These are phyloP conservation scores for Abrus precatorius DNA, from an alignment of 306 rosid species.

Conservation along the genomic window DNA sequence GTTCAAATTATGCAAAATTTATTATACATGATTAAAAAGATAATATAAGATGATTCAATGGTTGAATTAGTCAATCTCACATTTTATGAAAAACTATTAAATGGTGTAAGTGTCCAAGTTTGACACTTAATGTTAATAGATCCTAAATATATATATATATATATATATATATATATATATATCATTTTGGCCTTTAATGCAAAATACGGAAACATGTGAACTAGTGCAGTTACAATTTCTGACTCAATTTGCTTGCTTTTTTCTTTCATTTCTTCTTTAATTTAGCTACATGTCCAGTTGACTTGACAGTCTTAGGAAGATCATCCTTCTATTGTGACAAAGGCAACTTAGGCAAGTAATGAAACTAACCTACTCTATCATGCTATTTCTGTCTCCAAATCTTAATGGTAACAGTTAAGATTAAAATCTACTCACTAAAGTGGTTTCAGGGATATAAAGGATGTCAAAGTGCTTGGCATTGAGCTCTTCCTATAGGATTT, in stretches of 20 bases:
- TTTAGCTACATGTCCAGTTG: slow-evolving; percentile 21
- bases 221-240: neutral
- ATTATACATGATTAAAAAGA: no score
- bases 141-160: neutral
- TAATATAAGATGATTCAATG: no score
- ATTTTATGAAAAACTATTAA: no score
- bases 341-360: neutral
- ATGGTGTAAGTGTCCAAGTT: no score
- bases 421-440: slow-evolving; percentile 13
- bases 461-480: slow-evolving; percentile 3
- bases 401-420: neutral
- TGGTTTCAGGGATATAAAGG: slow-evolving; percentile 10
- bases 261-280: neutral
- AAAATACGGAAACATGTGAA: slow-evolving; percentile 26
- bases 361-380: neutral
- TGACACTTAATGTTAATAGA: no score
- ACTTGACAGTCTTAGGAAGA: neutral
- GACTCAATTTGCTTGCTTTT: slow-evolving; percentile 11
- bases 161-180: neutral
- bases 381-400: slow-evolving; percentile 7
- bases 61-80: no score
- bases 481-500: neutral
- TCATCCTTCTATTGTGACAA: slow-evolving; percentile 16
- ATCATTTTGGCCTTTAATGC: slow-evolving; percentile 3
- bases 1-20: no score